Base-by-base conservation (phyloP, 78 protist genomes). In the Emiliania huxleyi region DNA sequence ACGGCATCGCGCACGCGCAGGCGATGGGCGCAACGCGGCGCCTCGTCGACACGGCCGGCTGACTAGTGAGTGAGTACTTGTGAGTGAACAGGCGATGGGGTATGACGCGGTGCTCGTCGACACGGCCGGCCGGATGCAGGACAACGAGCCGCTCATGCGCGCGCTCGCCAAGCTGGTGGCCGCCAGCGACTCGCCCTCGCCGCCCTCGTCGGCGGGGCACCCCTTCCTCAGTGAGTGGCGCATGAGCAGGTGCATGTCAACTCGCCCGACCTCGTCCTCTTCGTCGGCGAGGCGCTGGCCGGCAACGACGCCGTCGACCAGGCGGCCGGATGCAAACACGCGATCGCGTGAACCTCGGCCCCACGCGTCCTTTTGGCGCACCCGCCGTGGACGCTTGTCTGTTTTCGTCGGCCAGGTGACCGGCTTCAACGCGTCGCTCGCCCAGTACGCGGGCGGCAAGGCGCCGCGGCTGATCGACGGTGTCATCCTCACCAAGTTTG, bases 231-330 rank as follows among this genome's bases (percentile, higher is more conserved):
- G n/a, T n/a, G n/a, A n/a, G n/a, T n/a, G n/a, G n/a, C n/a, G n/a
- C n/a, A n/a, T n/a, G n/a, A n/a, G n/a, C n/a, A n/a, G n/a, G n/a
- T 83, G 6, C 75, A 43, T 21, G 1, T 77, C 44, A 97, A 97
- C 91, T 19, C 83, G 38, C 99, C 99, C 12, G 98, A 99, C 91
- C 84, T 98, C 77, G 98, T 99, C 29, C 92, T 99, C n/a, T 99
- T 99, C 40, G 99, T 99, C 0, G 99, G 99, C 2, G 99, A 99
- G 88, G 99, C 99, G 0, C 97, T 99, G 0, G 99, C 98, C 3
- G 99, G 99, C 35, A 98, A 99, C 88, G 99, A 98, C 89, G 99
- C 98, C 35, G 98, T 99, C 5, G 99, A 99, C 83, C 99, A 99
- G 95, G 91, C n/a, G n/a, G n/a, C n/a, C n/a, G n/a, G n/a, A n/a